Percentiles rank a stretch among this genome's conserved stretches.
Conservation (phyloP, 2,329 filamentous ascomycete species). For the Verticillium nubilum region DNA sequence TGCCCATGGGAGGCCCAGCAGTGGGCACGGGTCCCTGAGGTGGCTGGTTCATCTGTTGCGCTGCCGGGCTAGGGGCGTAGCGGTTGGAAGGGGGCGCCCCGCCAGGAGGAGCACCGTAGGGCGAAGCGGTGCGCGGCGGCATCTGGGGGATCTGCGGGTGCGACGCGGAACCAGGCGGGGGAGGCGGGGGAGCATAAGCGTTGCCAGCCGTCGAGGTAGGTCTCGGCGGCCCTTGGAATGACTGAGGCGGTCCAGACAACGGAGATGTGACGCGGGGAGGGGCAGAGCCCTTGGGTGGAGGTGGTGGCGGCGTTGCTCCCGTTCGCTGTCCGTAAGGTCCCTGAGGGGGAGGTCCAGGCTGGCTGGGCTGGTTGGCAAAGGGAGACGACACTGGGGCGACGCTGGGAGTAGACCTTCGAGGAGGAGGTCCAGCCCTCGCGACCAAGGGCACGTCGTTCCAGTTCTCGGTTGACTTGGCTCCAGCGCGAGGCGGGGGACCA, state of each 20-base stretch:
- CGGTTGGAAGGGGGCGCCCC: constrained; percentile 65
- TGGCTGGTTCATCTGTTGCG: constrained; percentile 37
- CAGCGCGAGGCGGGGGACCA: constrained; percentile 58
- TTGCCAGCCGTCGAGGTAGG: constrained; percentile 54
- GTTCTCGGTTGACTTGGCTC: constrained; percentile 65
- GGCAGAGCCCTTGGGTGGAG: constrained; percentile 75
- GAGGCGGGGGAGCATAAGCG: constrained; percentile 58
- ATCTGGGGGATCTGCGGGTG: constrained; percentile 43
- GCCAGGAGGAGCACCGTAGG: constrained; percentile 76
- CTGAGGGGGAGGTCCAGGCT: constrained; percentile 53
- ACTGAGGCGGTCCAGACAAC: constrained; percentile 48
- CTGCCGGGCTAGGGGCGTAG: constrained; percentile 64
- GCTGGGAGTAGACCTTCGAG: constrained; percentile 69
- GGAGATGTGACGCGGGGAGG: constrained; percentile 70
- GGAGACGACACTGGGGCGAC: constrained; percentile 66
- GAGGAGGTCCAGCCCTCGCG: constrained; percentile 58
- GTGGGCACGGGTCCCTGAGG: constrained; percentile 33
- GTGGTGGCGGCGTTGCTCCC: constrained; percentile 67
- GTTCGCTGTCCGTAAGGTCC: constrained; percentile 55
- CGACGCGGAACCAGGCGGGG: constrained; percentile 22
- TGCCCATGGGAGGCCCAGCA: constrained; percentile 30
- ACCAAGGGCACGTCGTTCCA: constrained; percentile 97
- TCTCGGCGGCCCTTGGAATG: constrained; percentile 37
- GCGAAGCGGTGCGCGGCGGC: constrained; percentile 71
- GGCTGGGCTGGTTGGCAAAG: constrained; percentile 65